phyloP scores from a whole-genome alignment of 495 filamentous ascomycete species.

The Neurospora sp. region DNA sequence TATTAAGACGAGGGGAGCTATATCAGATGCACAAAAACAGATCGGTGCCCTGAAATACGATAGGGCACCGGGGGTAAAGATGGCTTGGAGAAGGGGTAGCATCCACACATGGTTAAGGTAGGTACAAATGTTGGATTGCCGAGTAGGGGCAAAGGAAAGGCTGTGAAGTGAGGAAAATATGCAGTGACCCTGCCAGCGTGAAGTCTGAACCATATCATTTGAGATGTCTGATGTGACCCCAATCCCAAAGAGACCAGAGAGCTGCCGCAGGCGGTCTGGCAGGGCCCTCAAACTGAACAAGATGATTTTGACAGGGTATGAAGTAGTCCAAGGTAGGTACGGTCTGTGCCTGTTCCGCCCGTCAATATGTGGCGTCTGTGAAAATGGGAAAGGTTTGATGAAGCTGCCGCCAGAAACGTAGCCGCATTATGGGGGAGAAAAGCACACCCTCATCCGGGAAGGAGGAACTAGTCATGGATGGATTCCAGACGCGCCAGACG shows the following conservation, averaged over 20 bases:
- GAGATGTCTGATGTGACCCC: background rate
- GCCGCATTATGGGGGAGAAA: background rate
- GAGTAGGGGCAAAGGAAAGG: slow-evolving; percentile 10
- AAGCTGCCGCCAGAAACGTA: background rate
- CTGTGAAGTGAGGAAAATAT: background rate
- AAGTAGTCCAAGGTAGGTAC: background rate
- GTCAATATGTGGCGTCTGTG: background rate
- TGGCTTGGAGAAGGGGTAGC: slow-evolving; percentile 3
- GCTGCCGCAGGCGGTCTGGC: background rate
- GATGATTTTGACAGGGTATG: background rate
- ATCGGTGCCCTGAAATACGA: slow-evolving; percentile 31
- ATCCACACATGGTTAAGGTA: slow-evolving; percentile 7
- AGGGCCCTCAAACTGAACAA: background rate
- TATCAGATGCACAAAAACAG: slow-evolving; percentile 32
- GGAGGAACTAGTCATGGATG: background rate
- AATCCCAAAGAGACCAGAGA: background rate
- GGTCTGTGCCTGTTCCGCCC: background rate
- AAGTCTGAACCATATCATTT: background rate
- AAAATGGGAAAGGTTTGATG: background rate
- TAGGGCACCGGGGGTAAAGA: slow-evolving; percentile 27
- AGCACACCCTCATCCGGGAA: background rate
- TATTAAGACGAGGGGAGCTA: slow-evolving; percentile 33
- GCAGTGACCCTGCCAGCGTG: background rate
- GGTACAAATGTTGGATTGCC: slow-evolving; percentile 19
- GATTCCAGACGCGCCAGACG: background rate